Evolutionary conservation across 495 filamentous ascomycete species (phyloP), one percentile per base, ranked within the genome.

Genomic region (Rostrohypoxylon terebratum): DNA sequence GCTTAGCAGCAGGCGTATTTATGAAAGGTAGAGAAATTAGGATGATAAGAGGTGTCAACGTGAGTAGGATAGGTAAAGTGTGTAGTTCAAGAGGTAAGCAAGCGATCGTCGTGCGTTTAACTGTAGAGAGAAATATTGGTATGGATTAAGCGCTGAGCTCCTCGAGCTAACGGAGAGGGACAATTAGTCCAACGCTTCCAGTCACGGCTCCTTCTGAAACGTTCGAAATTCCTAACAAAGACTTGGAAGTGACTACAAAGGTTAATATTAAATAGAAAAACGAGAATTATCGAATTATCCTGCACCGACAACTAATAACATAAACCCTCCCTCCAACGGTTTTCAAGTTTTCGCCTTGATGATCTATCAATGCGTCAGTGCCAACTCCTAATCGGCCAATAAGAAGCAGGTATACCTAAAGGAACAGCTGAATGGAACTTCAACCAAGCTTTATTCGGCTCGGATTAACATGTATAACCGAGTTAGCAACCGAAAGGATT

Each of bases 341-440:
- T 73, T 73, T 70, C 71, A 69, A 66, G 66, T 73, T 73, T 67
- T 70, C 36, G 45, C 59, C 31, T 62, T 50, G 45, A 5, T 68
- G 59, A 48, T 62, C 20, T 45, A 68, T 54, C 57, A 68, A 68
- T 58, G 54, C 54, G 5, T 58, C 21, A n/a, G 54, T 58, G 2
- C 34, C 34, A 40, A n/a, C 20, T 31, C 51, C 1, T 18, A 4
- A 4, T 55, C 51, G 20, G 51, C 51, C 18, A 55, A 55, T 55
- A 20, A 55, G 51, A 55, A 55, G 31, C 51, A 36, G 3, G 11
- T 31, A n/a, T 31, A 1, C 48, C 28, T 14, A 13, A 53, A n/a
- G 4, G 21, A 28, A 8, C 21, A 53, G 9, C 47, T 23, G 20
- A 50, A 50, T 50, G 47, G 25, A 13, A 25, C 21, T 10, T 53